Conservation (phyloP, 1,284 basidiomycete genomes). For the Cystobasidium pallidum region DNA sequence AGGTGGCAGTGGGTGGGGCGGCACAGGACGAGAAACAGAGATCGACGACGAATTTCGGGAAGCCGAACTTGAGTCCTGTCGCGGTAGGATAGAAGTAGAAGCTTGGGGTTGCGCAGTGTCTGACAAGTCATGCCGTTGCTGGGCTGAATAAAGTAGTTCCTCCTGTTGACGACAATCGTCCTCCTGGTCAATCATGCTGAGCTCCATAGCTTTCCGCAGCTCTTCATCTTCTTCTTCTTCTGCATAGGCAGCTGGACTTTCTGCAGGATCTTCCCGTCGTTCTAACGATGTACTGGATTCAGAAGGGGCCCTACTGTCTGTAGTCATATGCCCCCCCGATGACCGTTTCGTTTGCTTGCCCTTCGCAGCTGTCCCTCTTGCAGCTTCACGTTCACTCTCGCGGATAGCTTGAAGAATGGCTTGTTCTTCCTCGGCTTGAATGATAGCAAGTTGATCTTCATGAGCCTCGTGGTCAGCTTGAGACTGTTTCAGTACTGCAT, state of each 20-base stretch:
- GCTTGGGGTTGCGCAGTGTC: not conserved
- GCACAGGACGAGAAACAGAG: not conserved
- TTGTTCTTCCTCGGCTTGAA: slow-evolving; percentile 33
- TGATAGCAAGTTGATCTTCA: slow-evolving; percentile 24
- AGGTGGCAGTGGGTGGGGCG: slow-evolving; percentile 10
- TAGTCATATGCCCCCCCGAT: not conserved
- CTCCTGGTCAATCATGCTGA: slow-evolving; percentile 19
- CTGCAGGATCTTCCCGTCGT: not conserved
- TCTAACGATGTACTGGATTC: not conserved
- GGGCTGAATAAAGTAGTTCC: slow-evolving; percentile 2
- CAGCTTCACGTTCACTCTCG: slow-evolving; percentile 25
- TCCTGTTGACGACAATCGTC: slow-evolving; percentile 12
- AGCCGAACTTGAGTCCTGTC: too few species aligned
- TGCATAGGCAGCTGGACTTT: not conserved
- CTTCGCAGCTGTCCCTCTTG: not conserved
- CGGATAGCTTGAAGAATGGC: slow-evolving; percentile 30
- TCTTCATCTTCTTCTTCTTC: slow-evolving; percentile 34
- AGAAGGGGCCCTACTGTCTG: not conserved
- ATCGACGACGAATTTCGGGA: not conserved
- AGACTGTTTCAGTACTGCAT: slow-evolving; percentile 13
- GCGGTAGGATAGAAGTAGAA: not conserved
- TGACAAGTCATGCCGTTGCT: not conserved
- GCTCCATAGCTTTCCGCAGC: slow-evolving; percentile 27
- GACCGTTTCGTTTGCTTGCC: slow-evolving; percentile 15
- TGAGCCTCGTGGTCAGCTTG: slow-evolving; percentile 27